Base-by-base conservation (phyloP, 192 early-diverging fungal species). In the Martensiomyces pterosporus region DNA sequence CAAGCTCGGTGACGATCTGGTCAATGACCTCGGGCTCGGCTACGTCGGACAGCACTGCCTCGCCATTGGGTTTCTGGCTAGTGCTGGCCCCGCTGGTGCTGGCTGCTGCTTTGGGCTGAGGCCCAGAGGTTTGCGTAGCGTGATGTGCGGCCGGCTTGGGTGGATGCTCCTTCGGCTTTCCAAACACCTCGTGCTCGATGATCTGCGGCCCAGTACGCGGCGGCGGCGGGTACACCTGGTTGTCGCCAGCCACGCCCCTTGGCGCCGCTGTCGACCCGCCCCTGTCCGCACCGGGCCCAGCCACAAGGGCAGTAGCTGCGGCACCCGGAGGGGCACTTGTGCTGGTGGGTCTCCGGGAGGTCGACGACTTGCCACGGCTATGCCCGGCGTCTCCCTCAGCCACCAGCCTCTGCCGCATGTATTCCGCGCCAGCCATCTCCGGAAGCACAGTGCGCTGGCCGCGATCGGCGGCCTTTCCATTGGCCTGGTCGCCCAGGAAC, bases 1-100 rank as follows among this genome's bases (percentile, higher is more conserved):
- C 60, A 47, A 86, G 79, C 61, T 92, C 90, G 0, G 89, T 87
- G 1, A 94, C 82, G 9, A 80, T 43, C 22, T 75, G 71, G 39
- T 75, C 60, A 2, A 67, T 23, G 0, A 75, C 51, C 19, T 64
- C 61, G 34, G 60, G 55, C 41, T 58, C 67, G 0, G 57, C 51
- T 9, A 46, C 21, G 7, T 59, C 62, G 8, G 58, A 52, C 22
- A 16, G 24, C 16, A 27, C 43, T 19, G 22, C 24, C 8, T 32
- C 21, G n/a, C 18, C 33, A 18, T 42, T 26, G 12, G 48, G 24
- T 7, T 1, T 12, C 19, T 18, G 29, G n/a, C n/a, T n/a, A n/a
- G n/a, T n/a, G n/a, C n/a, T n/a, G n/a, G n/a, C n/a, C 22, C 44
- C 21, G 22, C 15, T 21, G 36, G n/a, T n/a, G n/a, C n/a, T n/a